These are phyloP conservation scores for Scleromitrula shiraiana DNA, from an alignment of 2,329 filamentous ascomycete species.

Conservation along the genomic window DNA sequence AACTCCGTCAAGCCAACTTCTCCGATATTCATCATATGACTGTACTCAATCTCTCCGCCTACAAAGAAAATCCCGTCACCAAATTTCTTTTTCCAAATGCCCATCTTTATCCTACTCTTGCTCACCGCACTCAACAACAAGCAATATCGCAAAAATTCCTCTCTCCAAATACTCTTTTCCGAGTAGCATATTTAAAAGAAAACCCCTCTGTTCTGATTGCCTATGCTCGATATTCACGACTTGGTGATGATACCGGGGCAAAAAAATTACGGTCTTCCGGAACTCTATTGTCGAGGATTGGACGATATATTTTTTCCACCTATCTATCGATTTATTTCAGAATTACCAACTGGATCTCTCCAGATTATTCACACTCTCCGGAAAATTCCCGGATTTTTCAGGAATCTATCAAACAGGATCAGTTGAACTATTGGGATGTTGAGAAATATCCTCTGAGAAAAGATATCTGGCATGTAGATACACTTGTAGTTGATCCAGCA, in stretches of 20 bases:
- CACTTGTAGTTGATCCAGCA: constrained; percentile 16
- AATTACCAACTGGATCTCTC: constrained; percentile 11
- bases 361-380: constrained; percentile 13
- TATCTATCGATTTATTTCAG: constrained; percentile 8
- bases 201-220: constrained; percentile 12
- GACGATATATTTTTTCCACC: constrained; percentile 9
- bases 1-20: constrained; percentile 14
- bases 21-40: constrained; percentile 13
- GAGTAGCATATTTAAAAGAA: constrained; percentile 15
- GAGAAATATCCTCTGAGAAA: constrained; percentile 14
- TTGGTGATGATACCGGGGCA: constrained; percentile 17
- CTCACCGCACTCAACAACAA: constrained; percentile 8
- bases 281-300: neutral
- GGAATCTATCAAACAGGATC: constrained; percentile 9
- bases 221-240: constrained; percentile 15
- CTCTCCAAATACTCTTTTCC: constrained; percentile 3
- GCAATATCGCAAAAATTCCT: constrained; percentile 6
- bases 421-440: constrained; percentile 18
- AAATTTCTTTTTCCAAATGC: constrained; percentile 13
- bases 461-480: constrained; percentile 20
- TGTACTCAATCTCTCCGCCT: constrained; percentile 10
- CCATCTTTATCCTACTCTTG: constrained; percentile 10
- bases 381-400: constrained; percentile 6
- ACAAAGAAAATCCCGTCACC: constrained; percentile 10
- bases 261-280: neutral